Conservation (phyloP, 2,329 filamentous ascomycete genomes). For the Neonectria punicea region DNA sequence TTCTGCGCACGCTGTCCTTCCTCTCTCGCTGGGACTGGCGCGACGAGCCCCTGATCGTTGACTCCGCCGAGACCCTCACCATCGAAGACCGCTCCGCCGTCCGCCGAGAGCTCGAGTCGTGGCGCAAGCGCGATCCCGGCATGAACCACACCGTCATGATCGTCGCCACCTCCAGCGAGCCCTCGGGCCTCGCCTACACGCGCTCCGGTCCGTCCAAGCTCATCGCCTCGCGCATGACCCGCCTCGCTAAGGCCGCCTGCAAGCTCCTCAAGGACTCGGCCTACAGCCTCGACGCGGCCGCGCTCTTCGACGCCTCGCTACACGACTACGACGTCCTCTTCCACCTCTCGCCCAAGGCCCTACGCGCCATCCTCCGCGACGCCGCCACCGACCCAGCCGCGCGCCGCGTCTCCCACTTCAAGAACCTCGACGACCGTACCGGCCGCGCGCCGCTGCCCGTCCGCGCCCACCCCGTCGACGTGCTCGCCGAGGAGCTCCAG, state of each 20-base stretch:
- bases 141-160: conserved; percentile 88
- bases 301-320: conserved; percentile 78
- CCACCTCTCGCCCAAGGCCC: conserved; percentile 68
- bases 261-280: conserved; percentile 66
- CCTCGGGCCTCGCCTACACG: conserved; percentile 84
- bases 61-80: conserved; percentile 72
- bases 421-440: conserved; percentile 78
- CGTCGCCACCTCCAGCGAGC: conserved; percentile 81
- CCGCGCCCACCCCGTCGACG: conserved; percentile 68
- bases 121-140: conserved; percentile 87
- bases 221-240: conserved; percentile 84
- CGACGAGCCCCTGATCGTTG: conserved; percentile 81
- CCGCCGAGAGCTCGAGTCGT: conserved; percentile 79
- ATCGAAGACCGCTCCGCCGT: conserved; percentile 70
- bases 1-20: conserved; percentile 82
- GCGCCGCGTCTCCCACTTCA: conserved; percentile 69
- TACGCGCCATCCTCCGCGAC: conserved; percentile 55
- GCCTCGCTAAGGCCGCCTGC: conserved; percentile 80
- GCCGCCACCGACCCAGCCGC: conserved; percentile 49
- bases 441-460: conserved; percentile 57
- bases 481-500: conserved; percentile 75
- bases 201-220: conserved; percentile 78
- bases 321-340: conserved; percentile 89
- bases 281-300: conserved; percentile 58
- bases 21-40: conserved; percentile 94